Base-by-base conservation (phyloP, 345 rosid species). In the Lepidium aucheri region DNA sequence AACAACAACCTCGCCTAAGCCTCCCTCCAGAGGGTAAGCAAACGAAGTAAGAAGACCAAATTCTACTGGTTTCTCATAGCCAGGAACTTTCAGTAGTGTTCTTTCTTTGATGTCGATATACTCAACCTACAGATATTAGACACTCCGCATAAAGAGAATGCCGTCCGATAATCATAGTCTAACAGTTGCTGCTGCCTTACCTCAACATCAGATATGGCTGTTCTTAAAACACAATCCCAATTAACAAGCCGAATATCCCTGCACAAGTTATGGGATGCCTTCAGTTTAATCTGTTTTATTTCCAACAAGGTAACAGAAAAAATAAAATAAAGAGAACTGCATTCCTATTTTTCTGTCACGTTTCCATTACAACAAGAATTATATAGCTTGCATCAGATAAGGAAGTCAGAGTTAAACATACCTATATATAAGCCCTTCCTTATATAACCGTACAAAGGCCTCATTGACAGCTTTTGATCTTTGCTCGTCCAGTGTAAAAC, bases 401-500 rank as follows among this genome's bases (percentile, higher is more conserved):
- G 26, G 39, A 58, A 38, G 22, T 58, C 13, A 7, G 22, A 59
- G 9, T 65, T 43, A 36, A 28, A 51, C 69, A 47, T 82, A 84
- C 99, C 99, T 85, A 74, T 94, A 90, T 56, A 94, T 85, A 65
- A 90, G 91, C 67, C 90, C 90, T 60, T 88, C 92, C 55, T 78
- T 77, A 80, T 82, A 79, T 24, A 94, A 74, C 77, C 75, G 79
- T 68, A 83, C 83, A 81, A 90, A 94, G 63, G 88, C 97, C 75
- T 88, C 99, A 13, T 77, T 82, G 51, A 94, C 95, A 63, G 97
- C 96, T 77, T 78, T 85, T 64, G 97, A 88, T 80, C 95, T 79
- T 77, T 82, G 78, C 24, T 86, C 97, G 77, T 94, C 97, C 99
- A 94, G 82, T 17, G 99, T 94, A 79, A 88, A 94, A 78, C 91